Evolutionary conservation across 371 early-diverging fungal species (phyloP).

Genomic region (Synchytrium microbalum): DNA sequence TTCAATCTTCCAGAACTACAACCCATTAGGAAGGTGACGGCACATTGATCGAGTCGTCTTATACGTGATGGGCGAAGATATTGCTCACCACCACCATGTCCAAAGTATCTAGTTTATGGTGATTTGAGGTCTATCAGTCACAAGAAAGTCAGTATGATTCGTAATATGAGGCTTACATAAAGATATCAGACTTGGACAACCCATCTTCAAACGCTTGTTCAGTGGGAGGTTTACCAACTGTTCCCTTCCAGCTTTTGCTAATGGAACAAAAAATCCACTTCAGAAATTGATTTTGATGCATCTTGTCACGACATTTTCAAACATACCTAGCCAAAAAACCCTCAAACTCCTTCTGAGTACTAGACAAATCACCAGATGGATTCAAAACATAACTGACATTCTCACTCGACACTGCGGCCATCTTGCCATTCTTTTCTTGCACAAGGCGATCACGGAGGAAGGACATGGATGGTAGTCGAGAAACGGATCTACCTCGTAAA

Average conservation of each 20-base stretch:
- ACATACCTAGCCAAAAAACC: slow-evolving; percentile 43
- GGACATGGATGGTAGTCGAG: slow-evolving; percentile 70
- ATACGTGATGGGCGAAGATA: slow-evolving; percentile 65
- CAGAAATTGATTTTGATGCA: background rate
- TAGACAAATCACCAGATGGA: slow-evolving; percentile 73
- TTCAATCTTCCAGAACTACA: slow-evolving; percentile 79
- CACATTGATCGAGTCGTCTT: slow-evolving; percentile 53
- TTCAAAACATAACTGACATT: slow-evolving; percentile 78
- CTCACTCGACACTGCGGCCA: slow-evolving; percentile 40
- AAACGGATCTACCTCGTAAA: slow-evolving; percentile 60
- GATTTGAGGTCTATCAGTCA: slow-evolving; percentile 1
- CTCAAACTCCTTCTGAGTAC: slow-evolving; percentile 73
- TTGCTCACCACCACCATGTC: slow-evolving; percentile 93
- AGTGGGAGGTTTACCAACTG: slow-evolving; percentile 58
- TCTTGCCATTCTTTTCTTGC: slow-evolving; percentile 5
- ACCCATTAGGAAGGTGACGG: slow-evolving; percentile 79
- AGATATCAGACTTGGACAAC: slow-evolving; percentile 53
- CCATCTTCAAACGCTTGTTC: slow-evolving; percentile 54
- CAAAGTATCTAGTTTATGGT: slow-evolving; percentile 73
- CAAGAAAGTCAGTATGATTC: slow-evolving; percentile 7
- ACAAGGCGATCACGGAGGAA: slow-evolving; percentile 61
- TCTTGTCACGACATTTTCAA: slow-evolving; percentile 1
- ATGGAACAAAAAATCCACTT: slow-evolving; percentile 5
- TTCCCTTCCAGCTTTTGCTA: slow-evolving; percentile 55
- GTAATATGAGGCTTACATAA: slow-evolving; percentile 49